Evolutionary conservation across 1,139 yeast species (phyloP), one percentile per base, ranked within the genome.

Genomic region (Hanseniaspora sp.): DNA sequence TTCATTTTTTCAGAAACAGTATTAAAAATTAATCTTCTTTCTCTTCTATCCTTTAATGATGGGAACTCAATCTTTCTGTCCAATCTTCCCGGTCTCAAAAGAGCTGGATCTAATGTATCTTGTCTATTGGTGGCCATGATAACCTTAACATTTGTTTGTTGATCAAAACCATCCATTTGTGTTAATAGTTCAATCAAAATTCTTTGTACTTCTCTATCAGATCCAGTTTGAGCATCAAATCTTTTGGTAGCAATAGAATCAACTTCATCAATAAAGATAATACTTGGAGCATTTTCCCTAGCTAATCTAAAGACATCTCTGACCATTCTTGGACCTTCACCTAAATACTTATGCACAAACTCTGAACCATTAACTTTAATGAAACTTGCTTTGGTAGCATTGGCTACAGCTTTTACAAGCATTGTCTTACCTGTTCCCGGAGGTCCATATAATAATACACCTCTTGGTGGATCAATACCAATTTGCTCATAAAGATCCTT

Each of bases 271-370:
- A 92, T 92, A 70, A 92, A 92, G 60, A 92, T 92, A 65, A 92
- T 94, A 13, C 96, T 80, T 11, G 99, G 99, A 0, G 96, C 80
- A 71, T 94, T 92, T 67, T 94, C 99, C 64, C 98, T 79, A 2
- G 99, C 99, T 60, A 94, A 76, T 66, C 97, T 77, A 74, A 94
- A 94, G 47, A 92, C 97, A 68, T 94, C 98, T 70, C 98, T 83
- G 41, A 92, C 98, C 97, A 94, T 92, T 73, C 99, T 80, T 57
- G 98, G 97, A 63, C 99, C 98, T 73, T 94, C 99, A 69, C 99
- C 99, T 56, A 94, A 78, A 68, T 94, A 94, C 70, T 94, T 94
- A 69, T 94, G 98, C 55, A 94, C 97, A 67, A 94, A 92, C 69
- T 94, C 99, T 0, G 97, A 90, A 55, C 98, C 98, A 62, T 88